A percentile compares a stretch with the other conserved stretches of the same genome.
Evolutionary conservation across 768 basidiomycete genomes (phyloP).

Genomic region (Clitopilus passeckerianus): DNA sequence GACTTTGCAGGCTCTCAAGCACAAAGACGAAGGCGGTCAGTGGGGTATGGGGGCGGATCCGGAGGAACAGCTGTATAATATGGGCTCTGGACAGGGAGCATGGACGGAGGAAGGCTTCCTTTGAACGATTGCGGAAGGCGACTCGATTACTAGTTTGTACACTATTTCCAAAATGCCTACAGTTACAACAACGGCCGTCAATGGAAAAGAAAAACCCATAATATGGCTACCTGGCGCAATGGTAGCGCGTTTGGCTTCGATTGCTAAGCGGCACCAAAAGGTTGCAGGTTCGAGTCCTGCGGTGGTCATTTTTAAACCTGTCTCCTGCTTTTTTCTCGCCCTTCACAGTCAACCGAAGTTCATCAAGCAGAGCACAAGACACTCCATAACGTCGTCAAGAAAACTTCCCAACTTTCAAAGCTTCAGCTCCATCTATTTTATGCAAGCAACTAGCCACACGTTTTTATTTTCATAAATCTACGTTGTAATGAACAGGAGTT

Average conservation of each 20-base stretch:
- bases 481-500: not conserved
- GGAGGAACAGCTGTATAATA: not conserved
- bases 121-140: not conserved
- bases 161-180: not conserved
- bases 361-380: too few species aligned
- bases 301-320: conserved; percentile 53
- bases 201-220: not conserved
- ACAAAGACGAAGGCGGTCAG: not conserved
- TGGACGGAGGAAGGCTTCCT: not conserved
- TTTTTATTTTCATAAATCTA: not conserved
- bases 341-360: too few species aligned
- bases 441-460: too few species aligned
- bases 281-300: conserved; percentile 97
- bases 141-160: not conserved
- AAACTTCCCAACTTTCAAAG: too few species aligned
- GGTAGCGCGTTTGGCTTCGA: conserved; percentile 96
- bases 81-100: not conserved
- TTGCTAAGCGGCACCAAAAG: conserved; percentile 77
- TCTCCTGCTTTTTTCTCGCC: not conserved
- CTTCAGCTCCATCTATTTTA: too few species aligned
- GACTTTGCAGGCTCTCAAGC: not conserved
- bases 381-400: too few species aligned
- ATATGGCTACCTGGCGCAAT: conserved; percentile 85
- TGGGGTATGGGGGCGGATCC: not conserved
- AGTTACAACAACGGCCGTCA: not conserved